Percentiles rank a stretch among this genome's conserved stretches.
Conservation (phyloP, 1,139 yeast species). For the Saccharomyces pastorianus region DNA sequence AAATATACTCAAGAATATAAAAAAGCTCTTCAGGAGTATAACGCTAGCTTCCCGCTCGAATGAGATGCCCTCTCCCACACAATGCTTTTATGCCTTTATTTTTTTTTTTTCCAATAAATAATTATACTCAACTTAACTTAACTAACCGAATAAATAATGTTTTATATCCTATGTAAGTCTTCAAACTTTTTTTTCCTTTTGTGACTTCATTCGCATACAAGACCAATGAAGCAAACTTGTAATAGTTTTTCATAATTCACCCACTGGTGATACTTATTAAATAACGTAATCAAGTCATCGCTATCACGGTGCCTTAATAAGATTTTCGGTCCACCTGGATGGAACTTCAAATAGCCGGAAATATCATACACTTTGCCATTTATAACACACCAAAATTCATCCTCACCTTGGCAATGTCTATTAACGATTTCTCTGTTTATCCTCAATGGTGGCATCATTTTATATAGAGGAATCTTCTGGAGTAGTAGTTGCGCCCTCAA, state of each 20-base stretch:
- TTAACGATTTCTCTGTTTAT: slow-evolving; percentile 54
- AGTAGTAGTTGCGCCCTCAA: background rate
- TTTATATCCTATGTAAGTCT: background rate
- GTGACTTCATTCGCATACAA: background rate
- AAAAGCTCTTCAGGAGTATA: slow-evolving; percentile 10
- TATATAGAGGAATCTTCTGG: slow-evolving; percentile 18
- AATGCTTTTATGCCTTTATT: background rate
- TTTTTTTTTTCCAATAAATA: no score
- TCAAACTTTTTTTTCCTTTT: background rate
- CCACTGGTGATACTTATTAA: slow-evolving; percentile 82
- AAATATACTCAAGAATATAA: slow-evolving; percentile 17
- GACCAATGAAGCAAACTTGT: slow-evolving; percentile 69
- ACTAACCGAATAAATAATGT: background rate
- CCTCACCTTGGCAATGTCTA: slow-evolving; percentile 42
- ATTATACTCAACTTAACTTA: background rate
- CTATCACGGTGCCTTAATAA: slow-evolving; percentile 70
- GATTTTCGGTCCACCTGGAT: slow-evolving; percentile 87
- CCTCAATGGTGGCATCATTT: slow-evolving; percentile 37
- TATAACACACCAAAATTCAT: slow-evolving; percentile 82
- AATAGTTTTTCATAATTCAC: slow-evolving; percentile 78
- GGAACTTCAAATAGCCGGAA: slow-evolving; percentile 73
- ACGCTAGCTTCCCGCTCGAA: background rate
- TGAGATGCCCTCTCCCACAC: background rate
- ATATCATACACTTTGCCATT: slow-evolving; percentile 78
- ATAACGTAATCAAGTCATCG: slow-evolving; percentile 70